These are phyloP conservation scores for Starmerella tilneyi DNA, from an alignment of 805 yeast species.

Conservation along the genomic window DNA sequence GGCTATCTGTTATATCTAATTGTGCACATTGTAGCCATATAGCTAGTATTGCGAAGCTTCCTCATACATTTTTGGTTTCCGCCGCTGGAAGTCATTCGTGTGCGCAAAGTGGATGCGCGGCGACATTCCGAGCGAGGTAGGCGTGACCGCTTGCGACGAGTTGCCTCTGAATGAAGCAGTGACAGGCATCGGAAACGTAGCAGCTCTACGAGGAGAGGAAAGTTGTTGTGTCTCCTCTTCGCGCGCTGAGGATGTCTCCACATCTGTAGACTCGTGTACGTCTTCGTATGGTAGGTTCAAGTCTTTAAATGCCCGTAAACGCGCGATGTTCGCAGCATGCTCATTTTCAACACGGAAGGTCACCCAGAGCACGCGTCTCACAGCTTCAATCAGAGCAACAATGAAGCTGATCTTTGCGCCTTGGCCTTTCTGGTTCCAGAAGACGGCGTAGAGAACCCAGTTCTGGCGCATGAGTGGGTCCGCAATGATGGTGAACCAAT, in stretches of 20 bases:
- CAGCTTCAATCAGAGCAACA: slow-evolving; percentile 69
- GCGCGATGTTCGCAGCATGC: slow-evolving; percentile 78
- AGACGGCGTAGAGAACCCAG: slow-evolving; percentile 84
- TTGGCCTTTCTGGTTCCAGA: slow-evolving; percentile 67
- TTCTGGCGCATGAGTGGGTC: slow-evolving; percentile 74
- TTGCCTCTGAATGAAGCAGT: not conserved
- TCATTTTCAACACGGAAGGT: slow-evolving; percentile 92
- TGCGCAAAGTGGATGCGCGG: slow-evolving; percentile 16
- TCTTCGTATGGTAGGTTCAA: slow-evolving; percentile 65
- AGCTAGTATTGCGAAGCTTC: too few relatives aligned
- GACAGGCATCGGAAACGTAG: not conserved
- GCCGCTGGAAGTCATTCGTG: slow-evolving; percentile 19
- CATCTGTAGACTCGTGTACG: not conserved
- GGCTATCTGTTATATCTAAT: not conserved
- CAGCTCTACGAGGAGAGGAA: not conserved
- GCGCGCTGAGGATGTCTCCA: not conserved
- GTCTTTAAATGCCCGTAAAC: slow-evolving; percentile 81
- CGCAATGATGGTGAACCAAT: slow-evolving; percentile 62
- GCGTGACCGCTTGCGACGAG: not conserved
- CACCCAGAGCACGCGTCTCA: slow-evolving; percentile 82
- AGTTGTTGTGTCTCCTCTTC: not conserved
- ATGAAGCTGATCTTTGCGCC: slow-evolving; percentile 77
- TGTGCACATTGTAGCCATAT: too few relatives aligned
- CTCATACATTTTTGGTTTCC: slow-evolving; percentile 7
- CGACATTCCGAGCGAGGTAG: slow-evolving; percentile 3